phyloP scores from a whole-genome alignment of 768 basidiomycete species.

The Serendipita sp. region DNA sequence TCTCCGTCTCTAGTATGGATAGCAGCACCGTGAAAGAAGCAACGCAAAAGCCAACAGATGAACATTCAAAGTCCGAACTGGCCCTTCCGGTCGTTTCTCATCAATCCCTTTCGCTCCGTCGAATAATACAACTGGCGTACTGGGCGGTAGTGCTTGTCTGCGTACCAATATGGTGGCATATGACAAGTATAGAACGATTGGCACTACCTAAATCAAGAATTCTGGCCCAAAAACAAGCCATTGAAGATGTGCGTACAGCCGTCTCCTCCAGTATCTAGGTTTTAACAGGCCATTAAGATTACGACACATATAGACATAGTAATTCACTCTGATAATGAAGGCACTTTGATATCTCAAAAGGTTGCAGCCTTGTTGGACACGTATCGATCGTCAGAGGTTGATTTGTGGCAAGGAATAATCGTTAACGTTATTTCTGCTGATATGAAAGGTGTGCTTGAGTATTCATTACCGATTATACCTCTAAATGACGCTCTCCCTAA shows the following conservation, averaged over 20 bases:
- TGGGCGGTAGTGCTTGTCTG: slow-evolving; percentile 63
- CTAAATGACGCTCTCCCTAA: not conserved
- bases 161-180: slow-evolving; percentile 84
- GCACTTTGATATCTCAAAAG: not conserved
- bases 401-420: not conserved
- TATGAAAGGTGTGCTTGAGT: not conserved
- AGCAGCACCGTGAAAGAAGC: too few species aligned
- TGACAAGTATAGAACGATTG: slow-evolving; percentile 77
- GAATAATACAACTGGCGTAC: slow-evolving; percentile 31
- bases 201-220: slow-evolving; percentile 52
- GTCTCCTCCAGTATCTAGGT: too few species aligned
- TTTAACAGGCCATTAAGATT: slow-evolving; percentile 5
- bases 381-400: not conserved
- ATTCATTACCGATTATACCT: not conserved
- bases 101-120: not conserved
- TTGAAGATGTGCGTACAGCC: not conserved
- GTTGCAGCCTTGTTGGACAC: slow-evolving; percentile 5
- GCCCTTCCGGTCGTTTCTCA: slow-evolving; percentile 1
- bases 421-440: not conserved
- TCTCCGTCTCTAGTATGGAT: too few species aligned
- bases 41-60: too few species aligned
- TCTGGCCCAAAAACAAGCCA: slow-evolving; percentile 25
- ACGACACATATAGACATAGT: slow-evolving; percentile 13
- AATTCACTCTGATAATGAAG: not conserved
- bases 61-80: not conserved